Conservation (phyloP, 768 basidiomycete species). For the Scleroderma bovista region DNA sequence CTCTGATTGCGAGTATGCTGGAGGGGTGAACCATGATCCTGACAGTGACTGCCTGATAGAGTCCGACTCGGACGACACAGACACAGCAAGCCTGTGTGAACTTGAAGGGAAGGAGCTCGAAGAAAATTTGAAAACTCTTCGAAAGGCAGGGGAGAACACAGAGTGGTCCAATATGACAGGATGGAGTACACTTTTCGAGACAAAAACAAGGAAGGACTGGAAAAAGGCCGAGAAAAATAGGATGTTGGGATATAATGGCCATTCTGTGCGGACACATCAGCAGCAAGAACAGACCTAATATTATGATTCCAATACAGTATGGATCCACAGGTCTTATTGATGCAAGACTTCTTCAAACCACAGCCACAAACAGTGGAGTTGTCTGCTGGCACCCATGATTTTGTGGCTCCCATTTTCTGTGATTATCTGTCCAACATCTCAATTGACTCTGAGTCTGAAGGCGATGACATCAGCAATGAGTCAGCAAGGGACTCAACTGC, state of each 20-base stretch:
- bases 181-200: neutral
- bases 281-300: neutral
- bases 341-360: neutral
- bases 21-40: neutral
- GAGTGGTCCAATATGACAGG: no score
- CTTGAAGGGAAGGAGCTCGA: conserved; percentile 1
- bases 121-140: neutral
- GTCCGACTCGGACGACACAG: neutral
- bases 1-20: no score
- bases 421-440: neutral
- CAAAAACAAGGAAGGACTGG: neutral
- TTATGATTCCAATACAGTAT: neutral
- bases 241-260: neutral
- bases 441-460: neutral
- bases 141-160: neutral
- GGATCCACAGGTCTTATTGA: neutral
- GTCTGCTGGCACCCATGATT: neutral
- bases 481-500: no score
- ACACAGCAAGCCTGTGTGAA: conserved; percentile 1
- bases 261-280: neutral
- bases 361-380: no score
- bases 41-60: neutral
- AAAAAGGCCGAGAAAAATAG: neutral
- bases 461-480: neutral
- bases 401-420: neutral